These are phyloP conservation scores for Alectoria sarmentosa DNA, from an alignment of 495 filamentous ascomycete species.

Conservation along the genomic window DNA sequence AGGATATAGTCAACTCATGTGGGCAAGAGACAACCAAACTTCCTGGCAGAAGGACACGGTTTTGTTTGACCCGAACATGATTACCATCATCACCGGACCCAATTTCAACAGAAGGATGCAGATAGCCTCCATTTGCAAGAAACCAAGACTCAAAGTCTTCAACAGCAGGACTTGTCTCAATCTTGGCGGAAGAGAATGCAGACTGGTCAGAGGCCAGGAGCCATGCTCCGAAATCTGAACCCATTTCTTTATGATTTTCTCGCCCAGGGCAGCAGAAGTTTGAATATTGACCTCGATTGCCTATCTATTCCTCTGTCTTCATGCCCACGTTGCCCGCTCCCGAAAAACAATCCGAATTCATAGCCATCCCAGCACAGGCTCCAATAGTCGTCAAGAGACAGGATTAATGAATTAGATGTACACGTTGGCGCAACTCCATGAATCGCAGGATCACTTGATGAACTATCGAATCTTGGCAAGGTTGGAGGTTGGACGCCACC, in stretches of 20 bases:
- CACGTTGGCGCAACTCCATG: background rate
- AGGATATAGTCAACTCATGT: conserved; percentile 23
- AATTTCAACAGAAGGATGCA: conserved; percentile 22
- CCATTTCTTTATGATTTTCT: background rate
- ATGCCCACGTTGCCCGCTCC: too few species aligned
- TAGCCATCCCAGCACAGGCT: background rate
- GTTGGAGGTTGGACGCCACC: background rate
- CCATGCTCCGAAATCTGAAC: background rate
- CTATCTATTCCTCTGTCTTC: background rate
- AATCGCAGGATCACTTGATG: background rate
- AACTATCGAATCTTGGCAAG: background rate
- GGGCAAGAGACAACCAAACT: conserved; percentile 25
- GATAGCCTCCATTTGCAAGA: conserved; percentile 20
- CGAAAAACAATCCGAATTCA: too few species aligned
- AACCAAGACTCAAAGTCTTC: conserved; percentile 20
- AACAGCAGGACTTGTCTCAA: background rate
- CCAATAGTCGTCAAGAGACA: background rate
- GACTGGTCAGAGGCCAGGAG: background rate
- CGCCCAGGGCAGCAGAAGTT: background rate
- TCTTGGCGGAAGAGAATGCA: background rate
- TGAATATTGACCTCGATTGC: too few species aligned
- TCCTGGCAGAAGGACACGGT: conserved; percentile 5
- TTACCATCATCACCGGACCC: conserved; percentile 8
- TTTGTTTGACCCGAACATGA: conserved; percentile 14
- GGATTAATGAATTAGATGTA: background rate